Percentiles rank a stretch among this genome's conserved stretches.
Evolutionary conservation across 176 grass and related monocot genomes (phyloP).

Genomic region (Carex kokanica): DNA sequence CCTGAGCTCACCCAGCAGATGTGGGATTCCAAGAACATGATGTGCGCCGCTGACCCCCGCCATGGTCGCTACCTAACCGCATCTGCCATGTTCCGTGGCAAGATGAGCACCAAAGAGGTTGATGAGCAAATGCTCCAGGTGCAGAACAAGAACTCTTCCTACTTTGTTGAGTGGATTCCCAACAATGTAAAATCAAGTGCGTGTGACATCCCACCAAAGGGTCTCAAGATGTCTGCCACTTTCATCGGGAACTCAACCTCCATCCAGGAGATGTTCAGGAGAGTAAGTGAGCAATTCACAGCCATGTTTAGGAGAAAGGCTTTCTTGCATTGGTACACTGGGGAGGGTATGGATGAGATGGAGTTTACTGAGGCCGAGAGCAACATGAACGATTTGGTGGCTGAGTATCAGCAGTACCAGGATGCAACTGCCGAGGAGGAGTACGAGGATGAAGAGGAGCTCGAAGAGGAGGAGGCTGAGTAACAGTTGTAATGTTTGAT

Average conservation of each 20-base stretch:
- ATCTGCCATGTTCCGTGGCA: constrained; percentile 84
- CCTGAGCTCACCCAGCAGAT: constrained; percentile 92
- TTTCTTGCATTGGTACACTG: constrained; percentile 91
- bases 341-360: constrained; percentile 94
- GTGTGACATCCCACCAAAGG: constrained; percentile 72
- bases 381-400: constrained; percentile 91
- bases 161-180: constrained; percentile 91
- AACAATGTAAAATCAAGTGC: constrained; percentile 83
- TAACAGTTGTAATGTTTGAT: background rate
- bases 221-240: constrained; percentile 64
- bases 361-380: constrained; percentile 93
- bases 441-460: constrained; percentile 59
- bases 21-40: constrained; percentile 98
- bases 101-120: constrained; percentile 97
- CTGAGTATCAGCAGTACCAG: constrained; percentile 93
- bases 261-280: constrained; percentile 90
- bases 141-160: constrained; percentile 90
- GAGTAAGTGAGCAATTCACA: constrained; percentile 76
- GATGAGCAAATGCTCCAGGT: constrained; percentile 91
- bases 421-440: constrained; percentile 86
- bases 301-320: constrained; percentile 96
- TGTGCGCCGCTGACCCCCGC: constrained; percentile 79
- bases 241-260: constrained; percentile 83
- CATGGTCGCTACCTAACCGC: constrained; percentile 86
- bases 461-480: constrained; percentile 37